A percentile compares a stretch with the other conserved stretches of the same genome.
These are phyloP conservation scores for Colletotrichum spinosum DNA, from an alignment of 2,329 filamentous ascomycete genomes.

Conservation along the genomic window DNA sequence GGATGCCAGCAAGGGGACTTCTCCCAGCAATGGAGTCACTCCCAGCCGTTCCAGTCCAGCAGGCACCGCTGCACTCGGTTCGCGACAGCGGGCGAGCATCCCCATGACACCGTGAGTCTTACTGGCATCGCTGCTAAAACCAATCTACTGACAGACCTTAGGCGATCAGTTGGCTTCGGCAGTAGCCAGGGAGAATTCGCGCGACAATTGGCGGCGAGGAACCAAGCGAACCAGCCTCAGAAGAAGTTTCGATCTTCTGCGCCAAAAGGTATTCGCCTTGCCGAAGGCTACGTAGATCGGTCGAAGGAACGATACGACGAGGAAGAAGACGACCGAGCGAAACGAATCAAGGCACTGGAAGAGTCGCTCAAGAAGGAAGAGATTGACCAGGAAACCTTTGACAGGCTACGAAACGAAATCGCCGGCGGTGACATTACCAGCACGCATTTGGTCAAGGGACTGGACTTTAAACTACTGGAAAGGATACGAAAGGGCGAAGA, in stretches of 20 bases:
- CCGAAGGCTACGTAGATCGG: slow-evolving; percentile 86
- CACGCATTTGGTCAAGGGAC: slow-evolving; percentile 90
- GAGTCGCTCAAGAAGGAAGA: slow-evolving; percentile 85
- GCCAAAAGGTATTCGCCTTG: slow-evolving; percentile 85
- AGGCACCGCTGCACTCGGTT: slow-evolving; percentile 70
- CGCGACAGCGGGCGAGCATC: slow-evolving; percentile 82
- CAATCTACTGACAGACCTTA: slow-evolving; percentile 50
- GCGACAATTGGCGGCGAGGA: slow-evolving; percentile 83
- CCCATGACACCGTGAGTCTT: slow-evolving; percentile 89
- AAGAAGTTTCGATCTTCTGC: slow-evolving; percentile 84
- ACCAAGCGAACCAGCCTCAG: slow-evolving; percentile 62
- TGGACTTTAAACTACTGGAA: slow-evolving; percentile 86
- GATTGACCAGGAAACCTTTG: slow-evolving; percentile 84
- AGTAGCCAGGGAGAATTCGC: slow-evolving; percentile 76
- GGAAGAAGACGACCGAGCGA: slow-evolving; percentile 65
- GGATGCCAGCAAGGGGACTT: slow-evolving; percentile 54
- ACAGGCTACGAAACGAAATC: slow-evolving; percentile 79
- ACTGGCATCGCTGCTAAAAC: not conserved
- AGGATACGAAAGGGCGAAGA: slow-evolving; percentile 77
- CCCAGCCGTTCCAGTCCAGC: slow-evolving; percentile 43
- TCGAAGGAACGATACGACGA: slow-evolving; percentile 72
- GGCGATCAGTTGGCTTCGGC: slow-evolving; percentile 71
- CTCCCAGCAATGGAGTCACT: slow-evolving; percentile 60
- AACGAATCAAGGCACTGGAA: slow-evolving; percentile 81
- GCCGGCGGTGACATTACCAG: slow-evolving; percentile 83